Conservation (phyloP, 257 asterid species). For the Haberlea rhodopensis region DNA sequence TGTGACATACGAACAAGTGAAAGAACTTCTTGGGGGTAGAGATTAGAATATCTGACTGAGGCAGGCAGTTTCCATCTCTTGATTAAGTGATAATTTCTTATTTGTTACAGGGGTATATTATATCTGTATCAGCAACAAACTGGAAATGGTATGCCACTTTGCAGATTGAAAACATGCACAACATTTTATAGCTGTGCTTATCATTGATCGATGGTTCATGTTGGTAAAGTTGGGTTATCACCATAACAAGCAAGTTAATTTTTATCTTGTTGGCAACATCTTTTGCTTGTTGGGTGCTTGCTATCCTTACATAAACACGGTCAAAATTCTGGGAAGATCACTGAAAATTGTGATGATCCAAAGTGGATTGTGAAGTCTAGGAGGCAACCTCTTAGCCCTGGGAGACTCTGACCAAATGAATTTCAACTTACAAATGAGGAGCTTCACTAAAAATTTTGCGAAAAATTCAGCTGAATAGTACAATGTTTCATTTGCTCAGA, state of each 20-base stretch:
- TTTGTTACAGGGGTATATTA: too few relatives aligned
- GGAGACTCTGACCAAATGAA: too few relatives aligned
- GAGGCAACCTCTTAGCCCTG: too few relatives aligned
- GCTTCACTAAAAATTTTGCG: too few relatives aligned
- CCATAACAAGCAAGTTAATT: too few relatives aligned
- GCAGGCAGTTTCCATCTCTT: slow-evolving; percentile 17
- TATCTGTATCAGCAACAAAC: slow-evolving; percentile 66
- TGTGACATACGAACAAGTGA: slow-evolving; percentile 78
- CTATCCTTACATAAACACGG: neutral
- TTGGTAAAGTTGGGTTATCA: too few relatives aligned
- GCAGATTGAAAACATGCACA: neutral
- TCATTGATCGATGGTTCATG: too few relatives aligned
- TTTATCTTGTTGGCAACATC: slow-evolving; percentile 3
- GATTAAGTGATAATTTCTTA: slow-evolving; percentile 28
- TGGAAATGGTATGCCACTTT: slow-evolving; percentile 64
- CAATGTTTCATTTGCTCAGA: too few relatives aligned
- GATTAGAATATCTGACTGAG: slow-evolving; percentile 59
- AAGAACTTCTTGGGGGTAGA: slow-evolving; percentile 74
- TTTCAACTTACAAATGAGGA: too few relatives aligned
- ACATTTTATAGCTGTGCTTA: neutral
- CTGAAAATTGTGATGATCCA: too few relatives aligned
- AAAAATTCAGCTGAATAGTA: too few relatives aligned
- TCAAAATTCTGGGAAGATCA: neutral
- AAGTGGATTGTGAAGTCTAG: neutral
- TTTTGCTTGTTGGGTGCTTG: slow-evolving; percentile 17